These are phyloP conservation scores for Acanthochlamys bracteata DNA, from an alignment of 106 monocot species.

Conservation along the genomic window DNA sequence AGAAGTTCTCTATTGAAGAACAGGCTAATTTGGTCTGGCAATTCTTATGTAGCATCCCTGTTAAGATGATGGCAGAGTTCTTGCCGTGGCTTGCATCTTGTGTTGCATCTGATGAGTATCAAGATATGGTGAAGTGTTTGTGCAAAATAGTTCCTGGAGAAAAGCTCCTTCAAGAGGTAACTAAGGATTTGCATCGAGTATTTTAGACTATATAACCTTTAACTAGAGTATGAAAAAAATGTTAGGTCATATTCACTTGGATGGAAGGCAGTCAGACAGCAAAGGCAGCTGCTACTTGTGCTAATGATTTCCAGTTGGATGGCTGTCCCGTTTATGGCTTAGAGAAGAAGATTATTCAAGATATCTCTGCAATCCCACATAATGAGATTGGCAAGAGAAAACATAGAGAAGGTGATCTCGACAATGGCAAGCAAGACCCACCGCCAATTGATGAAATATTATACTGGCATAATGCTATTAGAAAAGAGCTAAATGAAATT, in stretches of 20 bases:
- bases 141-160: conserved; percentile 82
- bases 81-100: conserved; percentile 88
- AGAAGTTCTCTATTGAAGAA: conserved; percentile 89
- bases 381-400: conserved; percentile 69
- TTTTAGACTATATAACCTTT: neutral
- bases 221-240: conserved; percentile 11
- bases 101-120: conserved; percentile 69
- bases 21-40: conserved; percentile 96
- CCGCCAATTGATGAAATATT: conserved; percentile 95
- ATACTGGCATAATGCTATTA: conserved; percentile 95
- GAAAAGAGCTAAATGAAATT: conserved; percentile 74
- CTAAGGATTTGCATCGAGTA: neutral
- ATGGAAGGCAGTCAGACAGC: conserved; percentile 47
- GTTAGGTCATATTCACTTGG: conserved; percentile 88
- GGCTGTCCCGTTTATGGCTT: conserved; percentile 9
- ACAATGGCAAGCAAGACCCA: conserved; percentile 9
- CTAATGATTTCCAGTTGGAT: conserved; percentile 4
- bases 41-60: conserved; percentile 96
- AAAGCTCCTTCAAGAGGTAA: conserved; percentile 87
- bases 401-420: conserved; percentile 22
- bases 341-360: conserved; percentile 6
- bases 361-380: conserved; percentile 20
- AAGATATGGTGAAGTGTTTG: conserved; percentile 76
- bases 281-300: conserved; percentile 1
- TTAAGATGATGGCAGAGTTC: conserved; percentile 86